Evolutionary conservation across 2,329 filamentous ascomycete species (phyloP), one percentile per base, ranked within the genome.

Genomic region (Hymenoscyphus fraxineus): DNA sequence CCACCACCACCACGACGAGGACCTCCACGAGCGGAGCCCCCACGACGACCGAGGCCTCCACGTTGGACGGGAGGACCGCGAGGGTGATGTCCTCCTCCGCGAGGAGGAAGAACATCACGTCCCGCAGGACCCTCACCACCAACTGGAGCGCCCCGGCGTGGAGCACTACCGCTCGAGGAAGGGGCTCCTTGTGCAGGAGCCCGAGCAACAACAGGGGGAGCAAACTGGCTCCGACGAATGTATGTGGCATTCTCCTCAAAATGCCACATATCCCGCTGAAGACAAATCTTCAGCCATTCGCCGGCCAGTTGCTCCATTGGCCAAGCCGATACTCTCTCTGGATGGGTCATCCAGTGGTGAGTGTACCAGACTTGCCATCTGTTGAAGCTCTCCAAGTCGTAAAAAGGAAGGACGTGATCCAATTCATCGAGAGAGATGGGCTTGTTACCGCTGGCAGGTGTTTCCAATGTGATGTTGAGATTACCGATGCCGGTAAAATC

Each of bases 321-420:
- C 62, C 62, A 68, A 51, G 35, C 39, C 1, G 22, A 13, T 16
- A 69, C 57, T 4, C 54, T n/a, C 9, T 65, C 65, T 9, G 65
- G 44, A 15, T 61, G 39, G 6, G 51, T 66, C 65, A 69, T 65
- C 22, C 64, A 69, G 4, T 58, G 58, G 1, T 63, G 63, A 19
- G 66, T 64, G 62, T 66, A 73, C 38, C 62, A 67, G 7, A 72
- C 54, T 1, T 62, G 54, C 72, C 71, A 73, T 2, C 66, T 55
- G 15, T 58, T 65, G 59, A 71, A 73, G 59, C 22, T 51, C 5
- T 54, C 55, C 1, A 72, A 60, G 13, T 72, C 71, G 51, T 71
- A 73, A 62, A 73, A 73, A 0, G 72, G 71, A 4, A 73, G 59
- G n/a, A 69, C 59, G 10, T 69, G 60, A 41, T 65, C 64, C 1